Base-by-base conservation (phyloP, 371 early-diverging fungal genomes). In the Mortierella sp. region DNA sequence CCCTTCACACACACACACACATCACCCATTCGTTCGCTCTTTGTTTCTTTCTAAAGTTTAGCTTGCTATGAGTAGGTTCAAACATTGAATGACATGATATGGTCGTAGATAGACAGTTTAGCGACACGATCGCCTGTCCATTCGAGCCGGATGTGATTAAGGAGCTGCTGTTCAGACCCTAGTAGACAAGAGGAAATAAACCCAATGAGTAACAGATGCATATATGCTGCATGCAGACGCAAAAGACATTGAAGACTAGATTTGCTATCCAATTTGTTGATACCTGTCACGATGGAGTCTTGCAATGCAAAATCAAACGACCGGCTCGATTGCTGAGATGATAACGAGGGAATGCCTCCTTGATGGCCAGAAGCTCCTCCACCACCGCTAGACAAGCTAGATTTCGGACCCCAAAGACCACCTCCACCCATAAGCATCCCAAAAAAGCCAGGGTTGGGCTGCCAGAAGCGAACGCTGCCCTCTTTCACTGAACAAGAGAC, bases 401-500 rank as follows among this genome's bases (percentile, higher is more conserved):
- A 73, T 34, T 73, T 79, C 1, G 75, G 31, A 9, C 78, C 82
- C 82, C 82, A 86, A 1, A 86, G 53, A 31, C 77, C 54, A 28
- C 69, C 71, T 3, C 86, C 83, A n/a, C 80, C 74, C 72, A 86
- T 81, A n/a, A 96, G 75, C 86, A 95, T 92, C 21, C 94, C 96
- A 61, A 96, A 90, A 31, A 96, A 90, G 16, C 96, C 94, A 13
- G 91, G 82, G 37, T 91, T 90, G 0, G 95, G 91, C 77, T 96
- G 94, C 95, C 95, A 97, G 34, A 97, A 90, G 40, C 93, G 90
- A 1, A 96, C 95, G 8, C 88, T 91, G 64, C 92, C 91, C 75
- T 96, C 96, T 46, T 90, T 87, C 9, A 94, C 75, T 2, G 95
- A 95, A 79, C 94, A 95, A 0, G 96, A 93, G 0, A 94, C 96